These are phyloP conservation scores for Aspergillus cavernicola DNA, from an alignment of 495 filamentous ascomycete species.

Conservation along the genomic window DNA sequence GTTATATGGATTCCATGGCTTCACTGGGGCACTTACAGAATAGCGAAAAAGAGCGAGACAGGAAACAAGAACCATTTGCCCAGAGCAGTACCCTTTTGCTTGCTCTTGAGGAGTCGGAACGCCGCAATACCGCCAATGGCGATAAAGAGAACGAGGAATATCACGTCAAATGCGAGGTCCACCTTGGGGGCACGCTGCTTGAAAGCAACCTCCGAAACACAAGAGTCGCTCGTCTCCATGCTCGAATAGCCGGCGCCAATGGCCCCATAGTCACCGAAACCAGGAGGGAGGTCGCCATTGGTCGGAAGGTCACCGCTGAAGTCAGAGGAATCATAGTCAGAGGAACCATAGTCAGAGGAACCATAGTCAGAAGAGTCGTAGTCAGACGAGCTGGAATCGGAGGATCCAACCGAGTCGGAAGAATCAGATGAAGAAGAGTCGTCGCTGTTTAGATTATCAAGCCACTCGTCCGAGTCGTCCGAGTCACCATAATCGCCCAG, in stretches of 20 bases:
- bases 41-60: conserved; percentile 9
- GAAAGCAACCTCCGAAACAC: conserved; percentile 8
- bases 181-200: not conserved
- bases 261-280: not conserved
- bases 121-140: not conserved
- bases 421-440: not conserved
- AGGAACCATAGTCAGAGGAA: not conserved
- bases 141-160: conserved; percentile 15
- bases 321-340: not conserved
- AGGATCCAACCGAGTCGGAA: no score
- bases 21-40: conserved; percentile 5
- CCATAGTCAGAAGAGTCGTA: not conserved
- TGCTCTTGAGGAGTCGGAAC: conserved; percentile 4
- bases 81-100: not conserved
- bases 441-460: not conserved
- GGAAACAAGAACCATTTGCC: conserved; percentile 12
- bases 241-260: not conserved
- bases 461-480: not conserved
- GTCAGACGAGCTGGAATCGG: not conserved
- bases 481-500: not conserved
- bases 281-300: not conserved
- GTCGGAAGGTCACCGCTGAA: not conserved
- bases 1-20: no score
- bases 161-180: conserved; percentile 14
- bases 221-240: not conserved